Evolutionary conservation across 2,329 filamentous ascomycete species (phyloP).

Genomic region (Biscogniauxia sp.): DNA sequence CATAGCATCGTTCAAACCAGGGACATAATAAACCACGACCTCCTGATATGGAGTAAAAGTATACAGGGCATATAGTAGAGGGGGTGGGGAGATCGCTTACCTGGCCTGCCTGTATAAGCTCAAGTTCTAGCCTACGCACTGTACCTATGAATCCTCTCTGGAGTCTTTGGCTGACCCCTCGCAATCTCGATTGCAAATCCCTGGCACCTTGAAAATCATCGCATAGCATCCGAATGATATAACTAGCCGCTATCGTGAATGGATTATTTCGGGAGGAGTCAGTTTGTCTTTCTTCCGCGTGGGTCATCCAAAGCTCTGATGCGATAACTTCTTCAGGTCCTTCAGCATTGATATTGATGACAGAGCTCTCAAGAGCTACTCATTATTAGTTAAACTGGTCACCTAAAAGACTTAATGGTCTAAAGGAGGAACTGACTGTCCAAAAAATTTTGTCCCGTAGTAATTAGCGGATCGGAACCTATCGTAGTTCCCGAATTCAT

Average conservation of each 20-base stretch:
- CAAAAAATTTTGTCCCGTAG: constrained; percentile 46
- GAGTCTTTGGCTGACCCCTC: constrained; percentile 36
- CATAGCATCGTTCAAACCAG: neutral
- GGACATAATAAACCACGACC: neutral
- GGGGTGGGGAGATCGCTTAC: constrained; percentile 32
- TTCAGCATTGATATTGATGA: constrained; percentile 33
- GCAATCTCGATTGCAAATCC: constrained; percentile 34
- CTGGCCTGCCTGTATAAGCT: constrained; percentile 50
- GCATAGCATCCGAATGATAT: constrained; percentile 37
- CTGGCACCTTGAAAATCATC: constrained; percentile 34
- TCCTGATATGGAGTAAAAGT: neutral
- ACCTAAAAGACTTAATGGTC: neutral
- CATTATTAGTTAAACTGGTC: constrained; percentile 10
- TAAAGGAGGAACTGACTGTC: constrained; percentile 42
- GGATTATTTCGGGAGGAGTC: constrained; percentile 27
- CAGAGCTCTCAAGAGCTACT: constrained; percentile 47
- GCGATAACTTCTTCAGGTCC: constrained; percentile 35
- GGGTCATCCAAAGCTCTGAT: constrained; percentile 43
- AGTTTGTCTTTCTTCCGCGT: constrained; percentile 35
- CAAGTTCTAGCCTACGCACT: constrained; percentile 49
- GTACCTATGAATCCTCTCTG: constrained; percentile 37
- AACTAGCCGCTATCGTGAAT: constrained; percentile 36
- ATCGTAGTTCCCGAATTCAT: constrained; percentile 4
- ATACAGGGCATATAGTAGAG: neutral
- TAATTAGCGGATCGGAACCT: constrained; percentile 39